A percentile compares a stretch with the other conserved stretches of the same genome.
phyloP scores from a whole-genome alignment of 768 basidiomycete genomes.

The Termitomyces sp. region DNA sequence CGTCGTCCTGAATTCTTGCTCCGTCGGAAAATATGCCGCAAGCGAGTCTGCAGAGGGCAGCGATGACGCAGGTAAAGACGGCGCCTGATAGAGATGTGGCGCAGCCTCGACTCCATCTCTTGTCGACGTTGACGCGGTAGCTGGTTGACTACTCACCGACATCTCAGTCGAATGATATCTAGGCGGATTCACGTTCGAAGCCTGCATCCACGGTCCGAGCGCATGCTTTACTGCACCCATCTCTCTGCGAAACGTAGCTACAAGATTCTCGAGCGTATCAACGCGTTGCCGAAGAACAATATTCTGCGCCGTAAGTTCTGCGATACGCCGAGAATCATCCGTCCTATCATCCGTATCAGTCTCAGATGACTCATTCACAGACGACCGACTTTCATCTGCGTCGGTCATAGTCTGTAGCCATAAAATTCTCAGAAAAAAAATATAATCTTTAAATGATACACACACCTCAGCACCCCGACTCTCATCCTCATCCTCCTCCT shows the following conservation, averaged over 20 bases:
- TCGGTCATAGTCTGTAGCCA: background rate
- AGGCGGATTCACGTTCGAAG: background rate
- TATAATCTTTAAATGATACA: background rate
- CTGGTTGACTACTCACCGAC: constrained; percentile 16
- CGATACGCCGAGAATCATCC: constrained; percentile 31
- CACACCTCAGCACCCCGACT: background rate
- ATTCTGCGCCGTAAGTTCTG: constrained; percentile 58
- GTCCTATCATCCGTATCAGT: constrained; percentile 24
- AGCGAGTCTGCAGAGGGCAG: constrained; percentile 7
- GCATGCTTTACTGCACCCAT: constrained; percentile 47
- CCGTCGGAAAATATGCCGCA: constrained; percentile 16
- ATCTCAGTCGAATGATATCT: constrained; percentile 19
- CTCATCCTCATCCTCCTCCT: background rate
- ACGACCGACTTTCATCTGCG: background rate
- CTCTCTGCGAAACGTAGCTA: constrained; percentile 50
- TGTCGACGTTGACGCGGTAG: constrained; percentile 21
- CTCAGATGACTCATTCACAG: background rate
- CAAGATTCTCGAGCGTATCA: constrained; percentile 49
- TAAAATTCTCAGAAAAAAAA: background rate
- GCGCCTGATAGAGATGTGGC: background rate
- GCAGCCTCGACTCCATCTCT: constrained; percentile 5
- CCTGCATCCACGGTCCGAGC: constrained; percentile 46
- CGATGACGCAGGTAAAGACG: background rate
- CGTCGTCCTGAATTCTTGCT: constrained; percentile 6
- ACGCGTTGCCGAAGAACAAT: constrained; percentile 51